Evolutionary conservation across 2,329 filamentous ascomycete genomes (phyloP), one percentile per base, ranked within the genome.

Genomic region (Aureobasidium mangrovei): DNA sequence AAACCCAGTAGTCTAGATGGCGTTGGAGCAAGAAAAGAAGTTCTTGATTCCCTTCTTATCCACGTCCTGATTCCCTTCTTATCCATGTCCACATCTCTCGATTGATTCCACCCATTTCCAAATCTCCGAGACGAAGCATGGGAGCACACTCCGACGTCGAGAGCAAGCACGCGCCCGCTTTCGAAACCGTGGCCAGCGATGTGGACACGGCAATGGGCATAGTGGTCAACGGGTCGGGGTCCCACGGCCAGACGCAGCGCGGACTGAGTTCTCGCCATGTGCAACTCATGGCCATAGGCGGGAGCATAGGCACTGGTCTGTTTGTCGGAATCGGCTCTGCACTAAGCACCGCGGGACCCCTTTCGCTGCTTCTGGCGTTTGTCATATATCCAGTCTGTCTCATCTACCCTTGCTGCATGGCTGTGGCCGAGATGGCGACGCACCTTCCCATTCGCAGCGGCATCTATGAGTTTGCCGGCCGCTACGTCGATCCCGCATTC

Each of bases 401-500:
- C 42, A 55, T 58, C 29, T 58, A 40, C 44, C 48, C 54, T 4
- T 47, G 35, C 48, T 56, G 53, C 38, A 55, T 58, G 48, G 54
- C 56, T 40, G 53, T 58, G 24, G 58, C 56, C 12, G 87, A 91
- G 69, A 91, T 93, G 86, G 86, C 87, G 5, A 80, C 87, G 49
- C 93, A 86, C 85, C 69, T 93, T 33, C 88, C 88, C 48, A 76
- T 90, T 63, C 79, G 82, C 53, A 82, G 84, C 65, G 88, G 88
- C 61, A 93, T 93, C 70, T 86, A 86, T 58, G 86, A 85, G 63
- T 93, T 91, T 65, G 86, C 88, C 18, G 78, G 82, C 57, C 79
- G 88, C 45, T 93, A 89, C 72, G 85, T 83, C 63, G 86, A 93
- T 62, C 86, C 86, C 49, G 85, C 86, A 56, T 78, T 93, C 29